Evolutionary conservation across 495 filamentous ascomycete species (phyloP).

Genomic region (Aspergillus ellipticus): DNA sequence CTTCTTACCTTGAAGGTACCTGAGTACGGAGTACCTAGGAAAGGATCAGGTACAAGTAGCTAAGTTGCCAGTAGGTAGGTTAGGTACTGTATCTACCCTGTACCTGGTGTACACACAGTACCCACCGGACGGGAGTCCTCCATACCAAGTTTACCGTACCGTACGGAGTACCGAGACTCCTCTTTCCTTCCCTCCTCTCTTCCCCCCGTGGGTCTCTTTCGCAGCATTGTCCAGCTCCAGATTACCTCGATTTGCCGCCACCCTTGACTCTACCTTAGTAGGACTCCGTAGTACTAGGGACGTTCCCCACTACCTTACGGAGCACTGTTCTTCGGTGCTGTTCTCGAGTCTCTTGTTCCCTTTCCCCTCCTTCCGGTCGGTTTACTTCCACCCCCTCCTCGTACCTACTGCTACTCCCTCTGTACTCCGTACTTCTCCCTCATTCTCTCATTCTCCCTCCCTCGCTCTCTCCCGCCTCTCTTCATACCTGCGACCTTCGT

Average conservation of each 20-base stretch:
- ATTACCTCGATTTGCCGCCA: background rate
- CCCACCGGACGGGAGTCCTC: background rate
- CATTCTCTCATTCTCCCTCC: background rate
- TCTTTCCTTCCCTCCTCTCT: background rate
- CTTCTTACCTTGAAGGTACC: background rate
- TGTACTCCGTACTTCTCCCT: background rate
- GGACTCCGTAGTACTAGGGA: too few relatives aligned
- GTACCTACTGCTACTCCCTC: background rate
- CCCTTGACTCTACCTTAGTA: background rate
- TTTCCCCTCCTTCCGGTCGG: background rate
- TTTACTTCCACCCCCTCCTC: slow-evolving; percentile 1
- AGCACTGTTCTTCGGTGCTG: background rate
- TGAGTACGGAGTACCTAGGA: too few relatives aligned
- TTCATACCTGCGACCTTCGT: background rate
- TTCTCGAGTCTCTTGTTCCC: background rate
- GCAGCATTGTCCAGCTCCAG: background rate
- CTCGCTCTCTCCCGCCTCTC: background rate
- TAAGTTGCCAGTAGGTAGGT: too few relatives aligned
- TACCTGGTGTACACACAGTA: too few relatives aligned
- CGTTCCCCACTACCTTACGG: too few relatives aligned
- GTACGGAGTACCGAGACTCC: background rate
- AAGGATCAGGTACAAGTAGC: too few relatives aligned
- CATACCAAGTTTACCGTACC: background rate
- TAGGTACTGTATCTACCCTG: too few relatives aligned
- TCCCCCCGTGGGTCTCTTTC: background rate